Percentiles rank a stretch among this genome's conserved stretches.
These are phyloP conservation scores for Kwoniella shivajii DNA, from an alignment of 1,284 basidiomycete species.

Conservation along the genomic window DNA sequence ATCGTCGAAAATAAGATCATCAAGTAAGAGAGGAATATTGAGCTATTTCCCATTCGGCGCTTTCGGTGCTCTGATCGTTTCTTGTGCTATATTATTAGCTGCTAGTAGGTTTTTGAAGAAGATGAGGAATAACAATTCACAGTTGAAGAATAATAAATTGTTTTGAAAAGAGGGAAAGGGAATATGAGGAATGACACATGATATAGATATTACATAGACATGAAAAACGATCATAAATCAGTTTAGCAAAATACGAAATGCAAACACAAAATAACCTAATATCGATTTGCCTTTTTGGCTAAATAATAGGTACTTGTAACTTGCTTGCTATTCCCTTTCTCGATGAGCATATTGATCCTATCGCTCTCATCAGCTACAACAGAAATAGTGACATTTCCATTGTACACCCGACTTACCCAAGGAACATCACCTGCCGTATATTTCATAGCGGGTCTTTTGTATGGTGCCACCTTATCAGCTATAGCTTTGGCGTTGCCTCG, in stretches of 20 bases:
- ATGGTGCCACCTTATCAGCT: slow-evolving; percentile 45
- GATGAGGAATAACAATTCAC: background rate
- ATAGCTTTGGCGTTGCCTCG: slow-evolving; percentile 26
- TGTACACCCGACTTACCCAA: slow-evolving; percentile 43
- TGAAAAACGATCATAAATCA: no score
- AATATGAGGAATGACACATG: background rate
- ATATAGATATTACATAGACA: background rate
- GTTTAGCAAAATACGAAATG: no score
- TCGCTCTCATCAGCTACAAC: slow-evolving; percentile 1
- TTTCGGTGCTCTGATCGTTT: slow-evolving; percentile 4
- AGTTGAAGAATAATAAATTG: slow-evolving; percentile 5
- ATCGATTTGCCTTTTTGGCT: no score
- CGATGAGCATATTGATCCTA: slow-evolving; percentile 19
- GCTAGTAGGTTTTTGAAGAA: slow-evolving; percentile 5
- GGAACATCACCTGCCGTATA: slow-evolving; percentile 42
- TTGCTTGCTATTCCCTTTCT: background rate
- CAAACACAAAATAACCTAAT: no score
- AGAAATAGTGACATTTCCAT: background rate
- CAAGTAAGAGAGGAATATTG: background rate
- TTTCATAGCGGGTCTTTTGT: slow-evolving; percentile 42
- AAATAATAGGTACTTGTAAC: no score
- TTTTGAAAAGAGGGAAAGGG: background rate
- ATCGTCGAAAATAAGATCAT: no score
- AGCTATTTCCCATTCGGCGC: slow-evolving; percentile 6
- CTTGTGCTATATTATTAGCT: slow-evolving; percentile 1